Evolutionary conservation across 495 filamentous ascomycete species (phyloP), one percentile per base, ranked within the genome.

Genomic region (Penicillium fimorum): DNA sequence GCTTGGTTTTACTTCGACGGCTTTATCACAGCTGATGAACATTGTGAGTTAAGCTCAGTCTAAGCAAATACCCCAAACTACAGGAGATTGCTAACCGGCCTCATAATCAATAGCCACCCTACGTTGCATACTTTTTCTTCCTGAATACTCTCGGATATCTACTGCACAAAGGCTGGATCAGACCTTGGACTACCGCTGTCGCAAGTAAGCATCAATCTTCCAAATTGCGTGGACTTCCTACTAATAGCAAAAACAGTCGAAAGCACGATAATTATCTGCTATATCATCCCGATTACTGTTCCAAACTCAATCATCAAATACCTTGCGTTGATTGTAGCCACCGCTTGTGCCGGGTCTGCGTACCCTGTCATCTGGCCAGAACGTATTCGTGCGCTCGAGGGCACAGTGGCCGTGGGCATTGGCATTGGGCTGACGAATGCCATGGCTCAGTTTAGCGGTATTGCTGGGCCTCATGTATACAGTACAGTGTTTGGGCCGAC

Each of bases 311-410:
- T 70, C 12, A 72, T 71, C 18, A 76, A 74, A 56, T 76, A 77
- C 45, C 45, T 76, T 9, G 70, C 60, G 12, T 51, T 77, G 35
- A 70, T 76, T 12, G 61, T 77, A 18, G 73, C 76, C 9, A 71
- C 68, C 0, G 65, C 75, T 4, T 71, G 67, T 47, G 66, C 76
- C 0, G 68, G 70, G 0, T 76, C 68, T 18, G 70, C 69, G n/a
- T 77, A 72, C 49, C 72, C 76, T 0, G 68, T 76, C 9, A 77
- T 77, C 40, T 77, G 72, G 75, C 72, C 75, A 27, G 76, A 79
- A 54, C 69, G 75, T 0, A 79, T 77, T 40, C 70, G 75, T 24
- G 74, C 64, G 5, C 62, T 73, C 2, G 64, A 74, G 12, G 73
- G 75, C 3, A 76, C 75, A 1, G 65, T 71, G 2, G 68, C 71